Evolutionary conservation across 257 asterid species (phyloP), one percentile per base, ranked within the genome.

Genomic region (Salvia splendens): DNA sequence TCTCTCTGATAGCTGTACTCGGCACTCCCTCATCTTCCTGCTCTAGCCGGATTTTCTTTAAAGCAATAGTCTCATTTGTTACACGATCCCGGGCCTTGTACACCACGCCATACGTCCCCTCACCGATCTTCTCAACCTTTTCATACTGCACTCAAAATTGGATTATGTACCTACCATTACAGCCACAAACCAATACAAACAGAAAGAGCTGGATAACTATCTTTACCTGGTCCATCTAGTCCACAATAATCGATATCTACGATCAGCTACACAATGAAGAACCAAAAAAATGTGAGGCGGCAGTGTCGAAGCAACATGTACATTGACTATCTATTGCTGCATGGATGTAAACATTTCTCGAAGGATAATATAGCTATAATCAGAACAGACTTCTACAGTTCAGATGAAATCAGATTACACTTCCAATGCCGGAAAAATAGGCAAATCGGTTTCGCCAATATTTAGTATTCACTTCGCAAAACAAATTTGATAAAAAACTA

Each of bases 21-120:
- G 99, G 99, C 11, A 93, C 99, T 56, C 99, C 98, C 71, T 93
- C 99, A 69, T 93, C 97, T 75, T 93, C 99, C 83, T 93, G 96
- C 84, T 93, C 97, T 65, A 93, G 83, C 28, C 99, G 88, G 76
- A 93, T 93, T 84, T 93, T 93, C 89, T 93, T 93, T 80, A 93
- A 72, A 64, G 99, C 97, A 59, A 93, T 90, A 51, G 97, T 90
- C 80, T 88, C 92, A 83, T 93, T 93, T 4, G 99, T 90, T 54
- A 61, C 60, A 45, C 87, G 92, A 71, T 90, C 96, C 68, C 94
- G 94, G 62, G 97, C 99, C 84, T 90, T 93, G 82, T 93, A 93
- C 36, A 93, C 99, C 81, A 93, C 99, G 48, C 99, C 99, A 56
- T 93, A 90, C 0, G 97, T 88, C 69, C 97, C 99, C 82, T 90